Conservation (phyloP, 768 basidiomycete genomes). For the Ramaria sp. region DNA sequence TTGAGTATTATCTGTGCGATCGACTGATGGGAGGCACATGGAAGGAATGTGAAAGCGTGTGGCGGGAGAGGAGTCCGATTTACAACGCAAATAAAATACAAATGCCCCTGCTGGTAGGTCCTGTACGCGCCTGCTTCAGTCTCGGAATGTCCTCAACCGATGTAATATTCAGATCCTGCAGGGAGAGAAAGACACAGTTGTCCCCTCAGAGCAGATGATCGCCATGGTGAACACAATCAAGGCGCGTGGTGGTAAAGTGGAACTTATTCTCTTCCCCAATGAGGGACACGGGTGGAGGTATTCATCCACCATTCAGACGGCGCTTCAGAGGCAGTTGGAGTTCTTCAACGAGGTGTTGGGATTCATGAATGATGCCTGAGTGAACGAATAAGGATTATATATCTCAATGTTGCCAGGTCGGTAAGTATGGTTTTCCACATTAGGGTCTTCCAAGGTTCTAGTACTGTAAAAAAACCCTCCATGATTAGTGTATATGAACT, state of each 20-base stretch:
- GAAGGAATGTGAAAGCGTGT: conserved; percentile 44
- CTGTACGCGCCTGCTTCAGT: background rate
- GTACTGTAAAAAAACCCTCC: too few species aligned
- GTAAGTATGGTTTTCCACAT: too few species aligned
- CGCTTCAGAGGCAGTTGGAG: conserved; percentile 39
- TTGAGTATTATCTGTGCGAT: conserved; percentile 46
- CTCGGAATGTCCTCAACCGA: too few species aligned
- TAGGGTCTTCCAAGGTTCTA: too few species aligned
- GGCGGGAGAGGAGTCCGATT: conserved; percentile 52
- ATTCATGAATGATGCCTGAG: background rate
- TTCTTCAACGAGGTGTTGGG: conserved; percentile 40
- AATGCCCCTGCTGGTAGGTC: conserved; percentile 49
- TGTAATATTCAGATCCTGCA: conserved; percentile 43
- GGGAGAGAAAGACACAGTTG: conserved; percentile 50
- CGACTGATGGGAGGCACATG: conserved; percentile 51
- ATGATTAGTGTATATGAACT: too few species aligned
- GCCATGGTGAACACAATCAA: conserved; percentile 44
- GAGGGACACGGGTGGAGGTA: conserved; percentile 59
- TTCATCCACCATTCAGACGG: conserved; percentile 40
- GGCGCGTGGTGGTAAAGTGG: conserved; percentile 38
- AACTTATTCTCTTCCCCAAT: conserved; percentile 50
- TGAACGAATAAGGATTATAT: too few species aligned
- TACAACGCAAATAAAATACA: conserved; percentile 50
- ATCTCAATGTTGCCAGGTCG: too few species aligned
- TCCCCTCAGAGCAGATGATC: conserved; percentile 56